These are phyloP conservation scores for Hypholoma fasciculare DNA, from an alignment of 768 basidiomycete genomes.

Conservation along the genomic window DNA sequence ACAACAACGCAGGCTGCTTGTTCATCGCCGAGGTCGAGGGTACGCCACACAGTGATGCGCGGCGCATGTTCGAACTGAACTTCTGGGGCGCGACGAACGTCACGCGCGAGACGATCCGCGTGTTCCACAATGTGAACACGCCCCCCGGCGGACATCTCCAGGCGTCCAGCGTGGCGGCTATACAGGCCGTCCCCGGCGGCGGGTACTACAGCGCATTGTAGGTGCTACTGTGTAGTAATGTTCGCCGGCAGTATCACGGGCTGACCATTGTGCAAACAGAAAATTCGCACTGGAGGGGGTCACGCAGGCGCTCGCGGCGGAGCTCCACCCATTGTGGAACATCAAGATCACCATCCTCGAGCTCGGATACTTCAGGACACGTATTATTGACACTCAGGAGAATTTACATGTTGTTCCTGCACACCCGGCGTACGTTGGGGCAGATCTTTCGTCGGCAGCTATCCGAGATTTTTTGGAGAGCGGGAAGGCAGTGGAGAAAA, in stretches of 20 bases:
- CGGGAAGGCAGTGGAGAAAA: not conserved
- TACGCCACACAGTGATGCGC: conserved; percentile 30
- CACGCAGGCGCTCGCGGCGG: not conserved
- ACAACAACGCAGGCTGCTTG: conserved; percentile 41
- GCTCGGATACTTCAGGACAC: not conserved
- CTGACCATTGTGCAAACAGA: not conserved
- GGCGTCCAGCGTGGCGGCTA: conserved; percentile 30
- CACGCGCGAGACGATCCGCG: conserved; percentile 27
- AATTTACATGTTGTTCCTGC: not conserved
- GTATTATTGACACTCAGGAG: not conserved
- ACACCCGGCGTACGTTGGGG: not conserved
- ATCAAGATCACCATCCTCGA: not conserved
- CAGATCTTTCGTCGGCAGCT: not conserved
- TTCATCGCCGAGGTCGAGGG: conserved; percentile 38
- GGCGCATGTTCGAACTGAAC: conserved; percentile 37
- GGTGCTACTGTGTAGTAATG: not conserved
- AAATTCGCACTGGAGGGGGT: not conserved
- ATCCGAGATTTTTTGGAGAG: not conserved
- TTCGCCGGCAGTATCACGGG: not conserved
- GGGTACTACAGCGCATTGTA: conserved; percentile 28
- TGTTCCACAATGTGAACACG: conserved; percentile 36
- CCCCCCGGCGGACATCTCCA: conserved; percentile 40
- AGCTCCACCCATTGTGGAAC: not conserved
- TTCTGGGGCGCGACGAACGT: conserved; percentile 38
- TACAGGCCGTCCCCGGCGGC: conserved; percentile 25